Evolutionary conservation across 2,329 filamentous ascomycete genomes (phyloP).

Genomic region (Penicillium sp.): DNA sequence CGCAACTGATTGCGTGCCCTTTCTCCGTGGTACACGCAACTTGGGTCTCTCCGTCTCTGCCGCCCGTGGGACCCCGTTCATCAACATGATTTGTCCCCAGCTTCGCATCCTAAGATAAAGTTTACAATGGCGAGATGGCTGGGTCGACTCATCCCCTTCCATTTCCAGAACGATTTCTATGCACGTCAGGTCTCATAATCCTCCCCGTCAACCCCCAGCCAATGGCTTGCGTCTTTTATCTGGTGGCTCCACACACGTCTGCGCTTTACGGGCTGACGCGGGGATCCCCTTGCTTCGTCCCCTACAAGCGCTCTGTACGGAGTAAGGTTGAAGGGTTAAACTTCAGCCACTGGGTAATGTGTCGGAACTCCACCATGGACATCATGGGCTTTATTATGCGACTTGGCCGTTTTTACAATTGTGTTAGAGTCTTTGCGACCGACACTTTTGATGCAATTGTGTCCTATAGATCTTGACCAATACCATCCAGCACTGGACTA

Average conservation of each 20-base stretch:
- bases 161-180: conserved; percentile 10
- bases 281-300: conserved; percentile 20
- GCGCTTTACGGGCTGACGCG: background rate
- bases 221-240: background rate
- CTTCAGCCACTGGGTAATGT: conserved; percentile 13
- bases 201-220: background rate
- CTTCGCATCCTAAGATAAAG: conserved; percentile 15
- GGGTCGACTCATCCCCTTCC: conserved; percentile 2
- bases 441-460: background rate
- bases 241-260: background rate
- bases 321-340: conserved; percentile 17
- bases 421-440: conserved; percentile 1
- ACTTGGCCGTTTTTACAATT: conserved; percentile 22
- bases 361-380: background rate
- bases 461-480: background rate
- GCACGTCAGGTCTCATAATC: conserved; percentile 2
- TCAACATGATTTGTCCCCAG: conserved; percentile 17
- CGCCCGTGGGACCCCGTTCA: conserved; percentile 13
- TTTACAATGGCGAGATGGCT: conserved; percentile 16
- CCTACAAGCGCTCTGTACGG: conserved; percentile 9
- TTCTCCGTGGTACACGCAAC: conserved; percentile 10
- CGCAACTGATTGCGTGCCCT: background rate
- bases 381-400: conserved; percentile 12
- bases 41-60: conserved; percentile 5
- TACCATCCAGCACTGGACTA: background rate